These are phyloP conservation scores for Aschersonia sp. DNA, from an alignment of 2,329 filamentous ascomycete genomes.

Conservation along the genomic window DNA sequence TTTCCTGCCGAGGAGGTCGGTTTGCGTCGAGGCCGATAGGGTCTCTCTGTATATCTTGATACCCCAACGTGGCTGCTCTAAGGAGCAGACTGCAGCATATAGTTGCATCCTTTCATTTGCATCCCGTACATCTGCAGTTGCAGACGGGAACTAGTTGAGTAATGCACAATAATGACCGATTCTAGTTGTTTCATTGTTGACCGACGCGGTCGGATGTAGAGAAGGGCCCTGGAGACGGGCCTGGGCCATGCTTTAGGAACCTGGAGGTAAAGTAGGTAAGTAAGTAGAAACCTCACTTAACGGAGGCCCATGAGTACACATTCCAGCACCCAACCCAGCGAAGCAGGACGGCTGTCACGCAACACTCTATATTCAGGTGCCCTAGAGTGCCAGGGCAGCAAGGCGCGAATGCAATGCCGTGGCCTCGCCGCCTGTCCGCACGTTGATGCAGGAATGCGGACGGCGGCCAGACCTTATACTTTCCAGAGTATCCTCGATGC, in stretches of 20 bases:
- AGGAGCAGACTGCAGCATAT: not conserved
- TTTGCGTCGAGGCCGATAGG: not conserved
- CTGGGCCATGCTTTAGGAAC: too few relatives aligned
- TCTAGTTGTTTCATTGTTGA: not conserved
- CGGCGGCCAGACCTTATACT: too few relatives aligned
- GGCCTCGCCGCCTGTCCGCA: not conserved
- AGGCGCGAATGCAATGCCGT: not conserved
- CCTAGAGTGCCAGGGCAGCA: not conserved
- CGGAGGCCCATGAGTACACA: not conserved
- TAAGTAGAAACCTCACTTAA: not conserved
- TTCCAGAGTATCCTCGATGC: too few relatives aligned
- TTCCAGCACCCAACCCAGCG: not conserved
- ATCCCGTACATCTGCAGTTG: not conserved
- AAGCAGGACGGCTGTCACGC: not conserved
- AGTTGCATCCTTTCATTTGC: not conserved
- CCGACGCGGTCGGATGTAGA: too few relatives aligned
- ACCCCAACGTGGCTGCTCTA: conserved; percentile 1
- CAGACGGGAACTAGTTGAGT: too few relatives aligned
- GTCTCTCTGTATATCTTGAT: conserved; percentile 2
- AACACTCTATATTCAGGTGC: not conserved
- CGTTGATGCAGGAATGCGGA: not conserved
- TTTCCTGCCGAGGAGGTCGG: too few relatives aligned
- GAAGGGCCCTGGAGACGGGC: too few relatives aligned
- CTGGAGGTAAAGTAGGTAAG: too few relatives aligned
- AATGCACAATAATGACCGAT: too few relatives aligned